Evolutionary conservation across 441 rosid species (phyloP).

Genomic region (Macaranga tanarius): DNA sequence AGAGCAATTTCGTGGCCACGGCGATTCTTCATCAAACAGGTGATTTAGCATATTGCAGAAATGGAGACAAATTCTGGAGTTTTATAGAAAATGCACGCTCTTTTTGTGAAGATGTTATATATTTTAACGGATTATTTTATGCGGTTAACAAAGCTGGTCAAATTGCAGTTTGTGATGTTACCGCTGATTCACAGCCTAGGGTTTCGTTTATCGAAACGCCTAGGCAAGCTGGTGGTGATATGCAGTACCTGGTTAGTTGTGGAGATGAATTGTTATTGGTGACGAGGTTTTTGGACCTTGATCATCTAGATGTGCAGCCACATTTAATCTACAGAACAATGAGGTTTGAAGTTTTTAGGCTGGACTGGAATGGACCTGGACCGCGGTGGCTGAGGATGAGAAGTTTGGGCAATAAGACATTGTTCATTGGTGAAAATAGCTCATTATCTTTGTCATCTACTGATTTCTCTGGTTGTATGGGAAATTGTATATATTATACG

Average conservation of each 20-base stretch:
- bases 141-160: slow-evolving; percentile 45
- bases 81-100: slow-evolving; percentile 31
- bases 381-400: slow-evolving; percentile 38
- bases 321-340: slow-evolving; percentile 34
- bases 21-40: slow-evolving; percentile 42
- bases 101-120: slow-evolving; percentile 48
- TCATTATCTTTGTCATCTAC: slow-evolving; percentile 43
- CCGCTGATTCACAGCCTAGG: slow-evolving; percentile 22
- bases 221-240: slow-evolving; percentile 40
- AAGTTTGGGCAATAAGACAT: slow-evolving; percentile 38
- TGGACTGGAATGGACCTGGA: slow-evolving; percentile 31
- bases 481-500: slow-evolving; percentile 47
- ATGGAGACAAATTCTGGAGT: slow-evolving; percentile 42
- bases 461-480: slow-evolving; percentile 52
- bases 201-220: slow-evolving; percentile 36
- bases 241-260: slow-evolving; percentile 52
- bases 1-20: slow-evolving; percentile 33
- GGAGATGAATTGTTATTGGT: slow-evolving; percentile 48
- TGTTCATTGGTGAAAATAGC: slow-evolving; percentile 53
- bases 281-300: slow-evolving; percentile 39
- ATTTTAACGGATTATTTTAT: slow-evolving; percentile 40
- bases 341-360: slow-evolving; percentile 42
- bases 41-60: slow-evolving; percentile 44
- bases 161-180: slow-evolving; percentile 40
- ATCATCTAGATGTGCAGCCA: slow-evolving; percentile 14